Evolutionary conservation across 768 basidiomycete genomes (phyloP), one percentile per base, ranked within the genome.

Genomic region (Psilocybe subaeruginosa): DNA sequence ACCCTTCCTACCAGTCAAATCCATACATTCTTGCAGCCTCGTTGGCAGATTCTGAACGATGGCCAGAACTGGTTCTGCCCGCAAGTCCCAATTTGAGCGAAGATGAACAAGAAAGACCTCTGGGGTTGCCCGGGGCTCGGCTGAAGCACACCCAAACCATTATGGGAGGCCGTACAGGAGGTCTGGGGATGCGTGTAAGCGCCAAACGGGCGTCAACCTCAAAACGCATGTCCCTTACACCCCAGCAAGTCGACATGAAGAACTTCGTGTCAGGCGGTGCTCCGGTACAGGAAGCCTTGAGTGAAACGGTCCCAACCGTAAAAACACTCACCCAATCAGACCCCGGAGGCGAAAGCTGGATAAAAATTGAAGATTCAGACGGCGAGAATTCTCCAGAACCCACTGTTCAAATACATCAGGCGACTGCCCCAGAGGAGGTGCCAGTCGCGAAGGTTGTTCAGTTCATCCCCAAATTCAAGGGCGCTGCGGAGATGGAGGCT

Each of bases 131-230:
- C 73, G 88, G 68, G 70, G 85, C 65, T 69, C 72, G 83, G 12
- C 80, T 97, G 64, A 92, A 90, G 69, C 90, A 96, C 73, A 91
- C 93, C 5, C 87, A 90, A 68, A 97, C 96, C 3, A 97, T 97
- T 69, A 88, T 95, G 82, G 93, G 88, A 3, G 82, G 82, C 3
- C 81, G 86, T 27, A 81, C 85, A 0, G 92, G 92, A 3, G 91
- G 83, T 0, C 70, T 90, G 1, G 95, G 95, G 0, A 82, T 96
- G 75, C 81, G 95, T 23, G 89, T 94, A 3, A 76, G 83, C 29
- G 94, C 86, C 0, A 86, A 87, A 65, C 78, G 88, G 14, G 74
- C 70, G 0, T 85, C 85, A 2, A 76, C 79, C 1, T 83, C 86
- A 8, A 83, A 83, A 60, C 80, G 85, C 27, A 69, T 80, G 46